phyloP scores from a whole-genome alignment of 2,329 filamentous ascomycete species.

The Fusarium tjaetaba region DNA sequence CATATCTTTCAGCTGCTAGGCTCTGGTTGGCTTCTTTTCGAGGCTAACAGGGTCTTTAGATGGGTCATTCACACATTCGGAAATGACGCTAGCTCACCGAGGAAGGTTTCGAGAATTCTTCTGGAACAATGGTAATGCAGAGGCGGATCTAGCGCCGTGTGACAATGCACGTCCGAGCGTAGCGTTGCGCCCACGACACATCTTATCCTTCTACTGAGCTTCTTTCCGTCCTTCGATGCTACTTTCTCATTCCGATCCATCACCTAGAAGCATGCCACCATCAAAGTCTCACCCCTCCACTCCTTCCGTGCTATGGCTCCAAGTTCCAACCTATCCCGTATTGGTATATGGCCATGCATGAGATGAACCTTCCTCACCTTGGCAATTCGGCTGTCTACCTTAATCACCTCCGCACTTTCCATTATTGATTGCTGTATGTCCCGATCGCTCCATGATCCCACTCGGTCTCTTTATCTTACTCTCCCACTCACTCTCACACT shows the following conservation, averaged over 20 bases:
- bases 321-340: not conserved
- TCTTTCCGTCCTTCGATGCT: constrained; percentile 23
- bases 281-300: constrained; percentile 23
- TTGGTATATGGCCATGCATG: not conserved
- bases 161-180: constrained; percentile 32
- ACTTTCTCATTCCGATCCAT: constrained; percentile 32
- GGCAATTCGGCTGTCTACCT: not conserved
- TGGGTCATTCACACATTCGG: constrained; percentile 38
- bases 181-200: constrained; percentile 33
- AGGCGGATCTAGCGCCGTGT: constrained; percentile 30
- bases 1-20: constrained; percentile 7
- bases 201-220: constrained; percentile 34
- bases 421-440: not conserved
- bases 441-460: not conserved
- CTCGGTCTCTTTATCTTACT: constrained; percentile 2
- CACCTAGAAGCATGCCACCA: constrained; percentile 13
- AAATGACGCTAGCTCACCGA: constrained; percentile 46
- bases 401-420: constrained; percentile 1
- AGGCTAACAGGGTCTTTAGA: constrained; percentile 27
- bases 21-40: constrained; percentile 44
- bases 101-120: constrained; percentile 52
- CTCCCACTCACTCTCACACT: not conserved
- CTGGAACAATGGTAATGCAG: constrained; percentile 39
- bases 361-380: constrained; percentile 1
- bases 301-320: constrained; percentile 8